Evolutionary conservation across 2,329 filamentous ascomycete genomes (phyloP).

Genomic region (Cercospora canescens): DNA sequence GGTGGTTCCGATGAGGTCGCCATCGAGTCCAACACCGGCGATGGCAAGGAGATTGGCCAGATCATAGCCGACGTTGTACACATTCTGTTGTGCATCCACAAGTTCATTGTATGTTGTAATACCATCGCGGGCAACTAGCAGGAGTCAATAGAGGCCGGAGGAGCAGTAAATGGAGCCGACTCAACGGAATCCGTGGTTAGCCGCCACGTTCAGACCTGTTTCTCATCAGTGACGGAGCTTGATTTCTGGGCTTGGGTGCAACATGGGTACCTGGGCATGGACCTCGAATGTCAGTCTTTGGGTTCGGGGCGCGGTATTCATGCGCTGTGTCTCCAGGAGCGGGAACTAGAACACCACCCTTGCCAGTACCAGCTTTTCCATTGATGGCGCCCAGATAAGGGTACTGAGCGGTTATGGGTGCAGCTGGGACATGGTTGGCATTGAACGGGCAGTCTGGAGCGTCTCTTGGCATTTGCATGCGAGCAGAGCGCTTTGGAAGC

Average conservation of each 20-base stretch:
- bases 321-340: constrained; percentile 42
- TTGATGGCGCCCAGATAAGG: constrained; percentile 45
- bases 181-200: constrained; percentile 40
- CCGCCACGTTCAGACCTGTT: constrained; percentile 26
- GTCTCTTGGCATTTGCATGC: constrained; percentile 15
- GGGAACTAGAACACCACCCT: constrained; percentile 45
- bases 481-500: constrained; percentile 20
- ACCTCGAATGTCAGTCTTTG: constrained; percentile 40
- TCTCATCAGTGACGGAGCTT: neutral
- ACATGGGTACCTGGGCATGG: constrained; percentile 34
- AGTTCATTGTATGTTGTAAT: constrained; percentile 43
- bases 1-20: constrained; percentile 29
- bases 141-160: neutral
- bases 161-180: neutral
- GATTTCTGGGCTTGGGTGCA: neutral
- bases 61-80: constrained; percentile 46
- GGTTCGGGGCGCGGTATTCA: constrained; percentile 37
- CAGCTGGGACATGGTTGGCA: constrained; percentile 38
- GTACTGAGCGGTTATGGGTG: constrained; percentile 33
- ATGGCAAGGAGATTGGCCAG: constrained; percentile 39
- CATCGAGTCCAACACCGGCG: constrained; percentile 21
- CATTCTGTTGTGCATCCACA: constrained; percentile 43
- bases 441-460: constrained; percentile 39
- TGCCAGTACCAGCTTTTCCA: constrained; percentile 41
- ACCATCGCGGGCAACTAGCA: constrained; percentile 37